Evolutionary conservation across 2,329 filamentous ascomycete species (phyloP).

Genomic region (Sphaerostilbella broomeana): DNA sequence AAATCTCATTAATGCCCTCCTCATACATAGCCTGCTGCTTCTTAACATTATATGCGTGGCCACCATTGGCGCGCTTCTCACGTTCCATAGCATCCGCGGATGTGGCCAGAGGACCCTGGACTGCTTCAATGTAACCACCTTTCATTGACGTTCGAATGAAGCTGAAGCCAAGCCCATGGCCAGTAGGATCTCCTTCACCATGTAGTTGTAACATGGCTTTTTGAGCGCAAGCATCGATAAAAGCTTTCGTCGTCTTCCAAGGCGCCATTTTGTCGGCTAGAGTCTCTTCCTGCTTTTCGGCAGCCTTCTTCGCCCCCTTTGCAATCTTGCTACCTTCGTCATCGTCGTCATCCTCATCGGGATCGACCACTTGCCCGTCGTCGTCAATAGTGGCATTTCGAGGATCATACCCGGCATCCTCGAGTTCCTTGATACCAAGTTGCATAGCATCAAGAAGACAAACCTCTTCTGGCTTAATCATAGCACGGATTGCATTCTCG

Average conservation of each 20-base stretch:
- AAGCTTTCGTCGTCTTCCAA: constrained; percentile 96
- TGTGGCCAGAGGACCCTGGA: constrained; percentile 58
- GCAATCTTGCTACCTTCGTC: constrained; percentile 35
- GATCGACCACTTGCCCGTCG: constrained; percentile 55
- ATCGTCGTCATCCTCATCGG: constrained; percentile 47
- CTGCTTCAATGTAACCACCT: constrained; percentile 81
- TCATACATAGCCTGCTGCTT: constrained; percentile 90
- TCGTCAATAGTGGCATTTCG: constrained; percentile 57
- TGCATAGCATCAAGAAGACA: constrained; percentile 96
- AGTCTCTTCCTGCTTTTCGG: constrained; percentile 56
- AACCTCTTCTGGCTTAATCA: constrained; percentile 94
- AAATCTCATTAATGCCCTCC: constrained; percentile 83
- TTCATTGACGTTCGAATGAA: constrained; percentile 99
- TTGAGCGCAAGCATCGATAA: constrained; percentile 84
- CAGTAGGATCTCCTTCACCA: constrained; percentile 89
- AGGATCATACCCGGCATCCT: constrained; percentile 79
- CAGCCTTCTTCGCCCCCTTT: constrained; percentile 37
- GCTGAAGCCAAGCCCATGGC: constrained; percentile 87
- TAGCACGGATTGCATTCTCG: constrained; percentile 69
- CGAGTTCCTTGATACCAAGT: constrained; percentile 82
- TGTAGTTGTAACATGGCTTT: constrained; percentile 97
- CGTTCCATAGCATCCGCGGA: constrained; percentile 81
- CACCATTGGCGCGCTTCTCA: constrained; percentile 80
- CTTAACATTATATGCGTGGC: constrained; percentile 96
- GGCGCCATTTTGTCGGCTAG: constrained; percentile 86